Evolutionary conservation across 768 basidiomycete genomes (phyloP).

Genomic region (Rhodotorula sphaerocarpa): DNA sequence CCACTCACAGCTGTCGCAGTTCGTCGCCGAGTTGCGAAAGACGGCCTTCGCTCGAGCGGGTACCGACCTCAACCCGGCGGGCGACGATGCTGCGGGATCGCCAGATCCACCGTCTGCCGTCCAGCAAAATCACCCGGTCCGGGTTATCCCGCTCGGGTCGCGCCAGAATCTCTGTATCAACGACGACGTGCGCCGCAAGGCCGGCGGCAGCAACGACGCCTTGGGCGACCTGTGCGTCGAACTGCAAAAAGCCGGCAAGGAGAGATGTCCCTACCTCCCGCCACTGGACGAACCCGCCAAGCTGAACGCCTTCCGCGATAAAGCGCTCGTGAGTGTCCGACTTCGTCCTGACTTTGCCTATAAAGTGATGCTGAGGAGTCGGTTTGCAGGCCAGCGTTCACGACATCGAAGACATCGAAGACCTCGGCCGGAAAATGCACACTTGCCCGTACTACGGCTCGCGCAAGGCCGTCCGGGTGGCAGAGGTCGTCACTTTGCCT

Average conservation of each 20-base stretch:
- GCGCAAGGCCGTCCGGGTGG: conserved; percentile 74
- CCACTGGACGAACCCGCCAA: conserved; percentile 49
- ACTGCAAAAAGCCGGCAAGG: conserved; percentile 41
- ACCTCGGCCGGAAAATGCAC: conserved; percentile 57
- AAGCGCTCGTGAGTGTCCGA: conserved; percentile 60
- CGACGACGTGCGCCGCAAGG: conserved; percentile 57
- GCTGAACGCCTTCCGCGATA: conserved; percentile 87
- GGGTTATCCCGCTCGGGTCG: conserved; percentile 78
- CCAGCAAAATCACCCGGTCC: conserved; percentile 45
- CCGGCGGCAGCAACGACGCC: conserved; percentile 48
- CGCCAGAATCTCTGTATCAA: conserved; percentile 90
- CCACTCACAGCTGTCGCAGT: conserved; percentile 87
- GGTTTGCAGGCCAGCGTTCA: conserved; percentile 82
- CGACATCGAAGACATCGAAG: conserved; percentile 87
- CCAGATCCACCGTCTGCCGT: too few species aligned
- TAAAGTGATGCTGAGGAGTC: conserved; percentile 55
- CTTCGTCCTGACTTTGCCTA: too few species aligned
- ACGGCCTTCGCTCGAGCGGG: conserved; percentile 54
- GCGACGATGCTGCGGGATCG: too few species aligned
- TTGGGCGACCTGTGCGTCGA: conserved; percentile 38
- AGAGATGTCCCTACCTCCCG: conserved; percentile 25
- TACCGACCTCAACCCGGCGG: conserved; percentile 32
- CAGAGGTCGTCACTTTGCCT: conserved; percentile 77
- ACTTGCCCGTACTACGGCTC: conserved; percentile 93
- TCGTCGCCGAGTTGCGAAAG: conserved; percentile 72